These are phyloP conservation scores for Crotalaria pallida DNA, from an alignment of 306 rosid genomes.

Conservation along the genomic window DNA sequence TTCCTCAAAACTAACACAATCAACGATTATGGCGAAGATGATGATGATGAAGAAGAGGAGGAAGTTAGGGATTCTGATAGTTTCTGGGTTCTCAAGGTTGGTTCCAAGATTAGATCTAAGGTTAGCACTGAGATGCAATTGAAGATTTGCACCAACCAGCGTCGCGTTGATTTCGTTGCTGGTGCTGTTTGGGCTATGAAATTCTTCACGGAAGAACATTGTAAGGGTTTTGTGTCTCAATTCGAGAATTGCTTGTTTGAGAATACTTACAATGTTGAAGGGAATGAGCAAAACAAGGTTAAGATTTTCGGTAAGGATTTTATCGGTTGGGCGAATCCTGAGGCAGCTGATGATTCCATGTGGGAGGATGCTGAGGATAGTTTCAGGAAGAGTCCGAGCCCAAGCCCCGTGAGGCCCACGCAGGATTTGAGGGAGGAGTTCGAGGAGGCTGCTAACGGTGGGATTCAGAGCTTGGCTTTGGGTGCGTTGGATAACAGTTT, in stretches of 20 bases:
- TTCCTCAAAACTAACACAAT: slow-evolving; percentile 41
- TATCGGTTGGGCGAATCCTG: slow-evolving; percentile 85
- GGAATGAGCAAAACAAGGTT: slow-evolving; percentile 62
- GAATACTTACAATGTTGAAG: slow-evolving; percentile 64
- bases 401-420: slow-evolving; percentile 42
- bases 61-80: slow-evolving; percentile 29
- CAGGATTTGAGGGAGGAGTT: slow-evolving; percentile 82
- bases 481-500: slow-evolving; percentile 96
- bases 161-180: slow-evolving; percentile 80
- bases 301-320: slow-evolving; percentile 91
- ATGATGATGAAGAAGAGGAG: slow-evolving; percentile 34
- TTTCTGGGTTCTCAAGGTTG: slow-evolving; percentile 69
- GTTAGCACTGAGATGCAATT: slow-evolving; percentile 57
- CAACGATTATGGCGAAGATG: neutral
- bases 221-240: slow-evolving; percentile 40
- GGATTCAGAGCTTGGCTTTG: slow-evolving; percentile 86
- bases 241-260: slow-evolving; percentile 71
- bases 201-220: slow-evolving; percentile 56
- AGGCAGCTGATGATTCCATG: slow-evolving; percentile 80
- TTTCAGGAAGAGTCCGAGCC: slow-evolving; percentile 65
- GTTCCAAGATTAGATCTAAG: slow-evolving; percentile 53
- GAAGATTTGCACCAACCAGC: slow-evolving; percentile 59
- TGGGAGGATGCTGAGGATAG: slow-evolving; percentile 91
- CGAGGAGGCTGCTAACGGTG: slow-evolving; percentile 86
- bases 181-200: slow-evolving; percentile 95